These are phyloP conservation scores for Chytridium lagenaria DNA, from an alignment of 371 early-diverging fungal species.

Conservation along the genomic window DNA sequence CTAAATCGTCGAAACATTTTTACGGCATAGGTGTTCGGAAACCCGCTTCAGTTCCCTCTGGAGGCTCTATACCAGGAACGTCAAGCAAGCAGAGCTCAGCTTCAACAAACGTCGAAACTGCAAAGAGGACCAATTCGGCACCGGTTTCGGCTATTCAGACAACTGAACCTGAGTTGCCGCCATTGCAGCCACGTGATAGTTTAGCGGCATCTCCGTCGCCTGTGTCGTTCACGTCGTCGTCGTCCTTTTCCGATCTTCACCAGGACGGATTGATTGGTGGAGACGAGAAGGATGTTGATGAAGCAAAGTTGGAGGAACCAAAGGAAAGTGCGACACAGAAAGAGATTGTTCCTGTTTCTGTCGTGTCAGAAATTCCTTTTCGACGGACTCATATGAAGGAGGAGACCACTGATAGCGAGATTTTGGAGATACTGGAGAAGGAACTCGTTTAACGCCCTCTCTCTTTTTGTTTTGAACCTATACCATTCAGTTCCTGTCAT, in stretches of 20 bases:
- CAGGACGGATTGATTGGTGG: not conserved
- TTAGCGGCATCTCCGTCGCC: constrained; percentile 5
- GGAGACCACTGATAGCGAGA: constrained; percentile 17
- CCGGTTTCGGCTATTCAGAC: not conserved
- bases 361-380: not conserved
- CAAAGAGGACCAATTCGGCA: no score
- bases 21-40: constrained; percentile 9
- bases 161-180: not conserved
- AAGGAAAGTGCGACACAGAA: not conserved
- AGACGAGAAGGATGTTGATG: not conserved
- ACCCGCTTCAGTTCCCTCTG: not conserved
- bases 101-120: not conserved
- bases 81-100: not conserved
- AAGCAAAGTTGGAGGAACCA: not conserved
- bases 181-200: not conserved
- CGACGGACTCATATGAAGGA: constrained; percentile 4
- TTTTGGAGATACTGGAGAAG: not conserved
- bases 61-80: not conserved
- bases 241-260: not conserved
- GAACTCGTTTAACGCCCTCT: not conserved
- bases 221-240: constrained; percentile 3
- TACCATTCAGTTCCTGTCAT: no score
- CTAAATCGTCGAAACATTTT: not conserved
- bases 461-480: no score
- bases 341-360: not conserved